Evolutionary conservation across 2,329 filamentous ascomycete species (phyloP), one percentile per base, ranked within the genome.

Genomic region (Paecilomyces variotii): DNA sequence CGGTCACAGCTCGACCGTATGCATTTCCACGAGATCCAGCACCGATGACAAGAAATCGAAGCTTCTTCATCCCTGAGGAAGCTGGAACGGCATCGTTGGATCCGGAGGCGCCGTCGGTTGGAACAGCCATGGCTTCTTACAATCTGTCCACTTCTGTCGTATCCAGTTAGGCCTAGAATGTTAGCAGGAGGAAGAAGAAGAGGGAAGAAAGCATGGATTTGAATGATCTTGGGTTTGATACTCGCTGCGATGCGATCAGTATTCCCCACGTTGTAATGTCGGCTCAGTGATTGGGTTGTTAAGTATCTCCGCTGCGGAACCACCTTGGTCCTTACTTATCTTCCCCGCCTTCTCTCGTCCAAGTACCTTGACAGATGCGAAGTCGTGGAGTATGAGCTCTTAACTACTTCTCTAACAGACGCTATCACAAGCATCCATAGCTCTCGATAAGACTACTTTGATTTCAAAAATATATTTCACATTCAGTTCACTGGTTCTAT

Each of bases 1-100:
- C 78, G n/a, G 77, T 73, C 7, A 91, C 85, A 56, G 87, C 87
- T 60, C 80, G 79, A 32, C 87, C 89, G 70, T 95, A 96, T 30
- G 85, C 83, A 56, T 83, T 81, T 12, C 91, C 91, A 35, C 91
- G 86, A 54, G 88, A 90, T 34, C 91, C 91, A 6, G 90, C 91
- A 24, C 91, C 91, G 65, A 96, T 87, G 67, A 96, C 83, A 57
- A 95, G 80, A 67, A 95, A 84, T 55, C 87, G 84, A 2, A 86
- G 84, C 32, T 63, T 61, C 56, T 65, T 63, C 19, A 12, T n/a
- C 14, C 4, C 39, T 19, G 39, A 24, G 19, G 19, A 19, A 45
- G n/a, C 39, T n/a, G 39, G 19, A 6, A 24, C 14, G 19, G 39
- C 19, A 4, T 14, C n/a, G 35, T 45, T 45, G 35, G 35, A 19